Evolutionary conservation across 129 eudicot species (phyloP), one percentile per base, ranked within the genome.

Genomic region (Ambrosia trifida): DNA sequence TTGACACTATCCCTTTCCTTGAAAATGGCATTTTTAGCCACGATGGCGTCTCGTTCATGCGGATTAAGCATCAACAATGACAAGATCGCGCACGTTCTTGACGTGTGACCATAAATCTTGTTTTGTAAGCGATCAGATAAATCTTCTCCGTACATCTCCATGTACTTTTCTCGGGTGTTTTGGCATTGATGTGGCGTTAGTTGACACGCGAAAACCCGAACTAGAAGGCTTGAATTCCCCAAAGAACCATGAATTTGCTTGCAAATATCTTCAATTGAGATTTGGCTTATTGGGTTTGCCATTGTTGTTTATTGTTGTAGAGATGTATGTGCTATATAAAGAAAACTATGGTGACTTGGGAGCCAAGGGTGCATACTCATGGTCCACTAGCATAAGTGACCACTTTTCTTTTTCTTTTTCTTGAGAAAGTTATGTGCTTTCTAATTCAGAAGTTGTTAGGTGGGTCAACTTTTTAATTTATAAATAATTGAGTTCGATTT

Each of bases 111-210:
- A 61, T 52, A 47, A 40, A 36, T 61, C 71, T 31, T 62, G 52
- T 49, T 82, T 20, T 64, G 76, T 45, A 84, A 68, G 50, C 28
- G 77, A 7, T 69, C 80, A 46, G 66, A 30, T 33, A 87, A 54
- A 44, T 87, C 91, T 68, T 89, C 82, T n/a, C 88, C 86, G 72
- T 87, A 84, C 80, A 86, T 82, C 64, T 81, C 83, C 80, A 41
- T 71, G 82, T 86, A 89, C 20, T 64, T 82, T 76, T 82, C 82
- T 59, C 85, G 77, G 44, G 79, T 81, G 73, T 72, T 69, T 28
- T 80, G 78, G 74, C 88, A 82, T 14, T 80, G 84, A 1, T 60
- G 49, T 14, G 67, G 85, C 40, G 68, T 65, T 53, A 52, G 62
- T 5, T 76, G 70, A 3, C 71, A 28, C 6, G 60, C 40, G 20